Evolutionary conservation across 371 early-diverging fungal genomes (phyloP), one percentile per base, ranked within the genome.

Genomic region (Rhizopus microsporus): DNA sequence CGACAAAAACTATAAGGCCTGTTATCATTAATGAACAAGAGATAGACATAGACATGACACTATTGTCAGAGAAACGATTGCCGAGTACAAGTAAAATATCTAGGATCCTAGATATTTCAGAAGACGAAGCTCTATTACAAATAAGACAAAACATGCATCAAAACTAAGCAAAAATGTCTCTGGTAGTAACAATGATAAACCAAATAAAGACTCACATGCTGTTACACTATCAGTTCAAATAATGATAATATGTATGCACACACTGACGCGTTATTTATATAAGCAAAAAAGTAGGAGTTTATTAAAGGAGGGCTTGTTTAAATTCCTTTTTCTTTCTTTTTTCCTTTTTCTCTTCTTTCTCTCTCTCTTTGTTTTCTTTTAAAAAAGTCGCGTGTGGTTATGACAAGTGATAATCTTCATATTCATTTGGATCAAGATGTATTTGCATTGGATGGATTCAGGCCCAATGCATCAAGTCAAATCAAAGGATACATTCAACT

Each of bases 1-100:
- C 69, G 5, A 78, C 71, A 8, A 63, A 43, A 38, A 75, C 79
- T 0, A 73, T 78, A 38, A 69, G 79, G n/a, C 74, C 75, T 8
- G 39, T 45, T 10, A 35, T 56, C 7, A 48, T 44, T 0, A 13
- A 56, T 23, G 58, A 60, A n/a, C 55, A 46, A 5, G 51, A 49
- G 3, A 66, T 62, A 30, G 53, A 71, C 42, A 48, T 73, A 31
- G 77, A 73, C 40, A 65, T 68, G 50, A 43, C 73, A 3, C 50
- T 71, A 5, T 54, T 76, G 48, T 59, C 67, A 9, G 61, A 62
- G n/a, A 60, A 34, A 56, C 32, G 15, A 34, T 15, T 54, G 45
- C 55, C 43, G 0, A 62, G 43, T 31, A 57, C 54, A 16, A 67
- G 52, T 51, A 75, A 75, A 57, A 63, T 63, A 38, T 65, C 75